Conservation (phyloP, 768 basidiomycete species). For the Naganishia vaughanmartiniae region DNA sequence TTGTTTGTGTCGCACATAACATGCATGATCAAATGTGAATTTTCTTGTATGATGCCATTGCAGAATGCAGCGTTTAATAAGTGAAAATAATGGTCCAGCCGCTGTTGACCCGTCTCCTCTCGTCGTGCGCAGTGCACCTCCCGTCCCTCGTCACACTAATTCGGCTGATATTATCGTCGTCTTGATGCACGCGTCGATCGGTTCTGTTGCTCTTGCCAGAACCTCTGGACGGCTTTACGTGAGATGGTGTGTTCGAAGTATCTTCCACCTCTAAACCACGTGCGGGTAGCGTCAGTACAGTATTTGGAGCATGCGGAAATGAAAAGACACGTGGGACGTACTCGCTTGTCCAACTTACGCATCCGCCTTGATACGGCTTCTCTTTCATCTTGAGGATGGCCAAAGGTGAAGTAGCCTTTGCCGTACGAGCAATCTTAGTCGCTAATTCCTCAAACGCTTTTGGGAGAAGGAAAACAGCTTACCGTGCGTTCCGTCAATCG, state of each 20-base stretch:
- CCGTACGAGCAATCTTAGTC: background rate
- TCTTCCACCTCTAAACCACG: constrained; percentile 16
- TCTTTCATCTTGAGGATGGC: constrained; percentile 33
- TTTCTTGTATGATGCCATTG: background rate
- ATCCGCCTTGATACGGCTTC: constrained; percentile 26
- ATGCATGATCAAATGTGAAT: too few relatives aligned
- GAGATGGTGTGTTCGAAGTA: constrained; percentile 31
- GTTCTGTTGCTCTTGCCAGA: constrained; percentile 12
- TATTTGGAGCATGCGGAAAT: background rate
- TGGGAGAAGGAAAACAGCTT: constrained; percentile 38
- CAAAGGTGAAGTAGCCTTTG: constrained; percentile 24
- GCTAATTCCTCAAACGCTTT: background rate
- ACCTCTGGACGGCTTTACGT: constrained; percentile 17
- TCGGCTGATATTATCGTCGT: background rate
- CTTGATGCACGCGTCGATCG: constrained; percentile 1
- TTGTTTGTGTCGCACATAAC: too few relatives aligned
- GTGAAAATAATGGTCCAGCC: background rate
- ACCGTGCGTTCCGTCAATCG: constrained; percentile 82
- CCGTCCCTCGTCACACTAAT: background rate
- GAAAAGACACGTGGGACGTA: background rate
- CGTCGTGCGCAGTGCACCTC: background rate
- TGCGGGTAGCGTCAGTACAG: background rate
- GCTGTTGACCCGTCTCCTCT: background rate
- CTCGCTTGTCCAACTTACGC: constrained; percentile 34
- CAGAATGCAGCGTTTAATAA: background rate